A percentile compares a stretch with the other conserved stretches of the same genome.
Evolutionary conservation across 1,284 basidiomycete genomes (phyloP).

Genomic region (Marasmius fiardii): DNA sequence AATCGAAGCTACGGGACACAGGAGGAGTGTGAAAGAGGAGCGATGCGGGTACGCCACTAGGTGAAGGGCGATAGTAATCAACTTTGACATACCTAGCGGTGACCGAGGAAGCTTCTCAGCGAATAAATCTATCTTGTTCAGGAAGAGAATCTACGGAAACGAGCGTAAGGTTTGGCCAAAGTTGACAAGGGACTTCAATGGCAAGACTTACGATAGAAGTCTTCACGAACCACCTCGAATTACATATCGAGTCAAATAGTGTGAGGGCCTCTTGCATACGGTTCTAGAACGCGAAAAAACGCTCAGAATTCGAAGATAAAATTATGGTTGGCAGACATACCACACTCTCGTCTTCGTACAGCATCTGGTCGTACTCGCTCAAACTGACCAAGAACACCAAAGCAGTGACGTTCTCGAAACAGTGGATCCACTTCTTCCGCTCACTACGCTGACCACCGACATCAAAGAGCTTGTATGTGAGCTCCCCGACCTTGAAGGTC

Average conservation of each 20-base stretch:
- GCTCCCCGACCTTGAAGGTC: conserved; percentile 88
- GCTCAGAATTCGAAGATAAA: conserved; percentile 7
- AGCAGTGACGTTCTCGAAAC: conserved; percentile 96
- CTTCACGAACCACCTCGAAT: conserved; percentile 92
- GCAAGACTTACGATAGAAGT: conserved; percentile 68
- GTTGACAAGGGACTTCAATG: neutral
- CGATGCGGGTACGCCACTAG: too few relatives aligned
- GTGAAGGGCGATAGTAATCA: neutral
- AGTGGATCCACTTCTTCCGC: conserved; percentile 95
- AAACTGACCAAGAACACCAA: conserved; percentile 92
- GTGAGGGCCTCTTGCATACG: conserved; percentile 87
- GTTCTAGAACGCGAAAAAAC: conserved; percentile 63
- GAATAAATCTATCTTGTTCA: conserved; percentile 98
- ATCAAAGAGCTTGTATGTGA: conserved; percentile 92
- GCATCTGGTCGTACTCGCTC: conserved; percentile 93
- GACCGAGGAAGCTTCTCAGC: conserved; percentile 89
- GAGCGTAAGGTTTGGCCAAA: conserved; percentile 4
- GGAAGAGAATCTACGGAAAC: conserved; percentile 68
- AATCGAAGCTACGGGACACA: neutral
- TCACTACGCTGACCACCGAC: conserved; percentile 95
- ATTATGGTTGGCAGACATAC: conserved; percentile 42
- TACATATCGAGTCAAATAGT: conserved; percentile 90
- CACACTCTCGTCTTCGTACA: conserved; percentile 92
- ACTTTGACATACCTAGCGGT: conserved; percentile 75
- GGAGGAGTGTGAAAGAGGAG: neutral